Evolutionary conservation across 805 yeast species (phyloP), one percentile per base, ranked within the genome.

Genomic region (Priceomyces carsonii): DNA sequence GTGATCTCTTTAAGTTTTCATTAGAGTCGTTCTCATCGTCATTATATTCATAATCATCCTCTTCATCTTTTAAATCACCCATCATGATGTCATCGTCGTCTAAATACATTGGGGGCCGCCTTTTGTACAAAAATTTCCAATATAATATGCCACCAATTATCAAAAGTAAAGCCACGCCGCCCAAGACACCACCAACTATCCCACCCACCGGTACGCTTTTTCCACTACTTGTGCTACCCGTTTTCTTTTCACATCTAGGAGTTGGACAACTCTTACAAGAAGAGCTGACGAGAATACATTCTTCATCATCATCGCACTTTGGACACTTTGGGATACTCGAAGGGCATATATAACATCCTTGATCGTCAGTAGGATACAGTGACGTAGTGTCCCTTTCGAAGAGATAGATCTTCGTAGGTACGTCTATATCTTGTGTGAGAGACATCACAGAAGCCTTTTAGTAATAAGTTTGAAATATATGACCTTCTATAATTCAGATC

Each of bases 101-200:
- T 18, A 53, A 43, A 18, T 38, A 26, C 8, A 46, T 50, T 1
- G 64, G 61, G 40, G 53, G 62, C 37, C 52, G 58, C 44, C 62
- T 64, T 31, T 57, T 48, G 51, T 59, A 64, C 8, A 64, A 52
- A 14, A 53, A 50, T 37, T 48, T 40, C 38, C 56, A 63, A 47
- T 48, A 68, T 27, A 55, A 35, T 14, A 51, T 32, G 1, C 55
- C 61, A 10, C 45, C 63, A 2, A 56, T 25, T 3, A 57, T 24
- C 6, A 48, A 49, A 5, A 62, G 10, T 3, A 53, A 56, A 3
- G 44, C 65, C 16, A 60, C 47, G 6, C 69, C 69, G 9, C 71
- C 74, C 3, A 66, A 51, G 1, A 61, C 66, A 8, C 73, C 74
- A 9, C 74, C 74, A 2, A 62, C 70, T 13, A 67, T 59, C 4